These are phyloP conservation scores for Chlorociboria aeruginascens DNA, from an alignment of 495 filamentous ascomycete genomes.

Conservation along the genomic window DNA sequence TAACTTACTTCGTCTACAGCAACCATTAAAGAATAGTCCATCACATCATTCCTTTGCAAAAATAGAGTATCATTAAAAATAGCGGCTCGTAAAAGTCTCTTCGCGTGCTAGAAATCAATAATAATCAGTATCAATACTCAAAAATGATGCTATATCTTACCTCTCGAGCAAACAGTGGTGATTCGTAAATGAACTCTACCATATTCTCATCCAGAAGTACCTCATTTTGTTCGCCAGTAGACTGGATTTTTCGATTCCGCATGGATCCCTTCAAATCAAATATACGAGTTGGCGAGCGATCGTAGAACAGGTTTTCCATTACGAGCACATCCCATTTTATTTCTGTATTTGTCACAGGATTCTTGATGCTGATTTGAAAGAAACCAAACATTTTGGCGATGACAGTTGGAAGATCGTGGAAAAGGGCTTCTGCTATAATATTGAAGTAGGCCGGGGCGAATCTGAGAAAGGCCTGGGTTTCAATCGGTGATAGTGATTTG, in stretches of 20 bases:
- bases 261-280: slow-evolving; percentile 98
- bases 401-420: slow-evolving; percentile 90
- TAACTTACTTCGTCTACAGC: slow-evolving; percentile 70
- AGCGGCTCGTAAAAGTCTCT: slow-evolving; percentile 73
- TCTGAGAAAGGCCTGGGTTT: slow-evolving; percentile 85
- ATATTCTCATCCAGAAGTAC: slow-evolving; percentile 98
- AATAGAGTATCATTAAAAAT: slow-evolving; percentile 97
- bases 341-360: slow-evolving; percentile 79
- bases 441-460: slow-evolving; percentile 96
- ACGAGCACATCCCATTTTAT: slow-evolving; percentile 90
- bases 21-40: slow-evolving; percentile 99
- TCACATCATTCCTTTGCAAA: slow-evolving; percentile 82
- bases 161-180: slow-evolving; percentile 84
- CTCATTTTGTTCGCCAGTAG: slow-evolving; percentile 89
- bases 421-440: slow-evolving; percentile 90
- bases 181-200: slow-evolving; percentile 98
- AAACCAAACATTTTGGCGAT: slow-evolving; percentile 99
- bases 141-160: not conserved
- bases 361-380: slow-evolving; percentile 94
- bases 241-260: slow-evolving; percentile 92
- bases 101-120: slow-evolving; percentile 46
- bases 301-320: slow-evolving; percentile 99
- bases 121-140: not conserved
- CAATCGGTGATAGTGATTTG: slow-evolving; percentile 69
- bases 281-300: slow-evolving; percentile 78